These are phyloP conservation scores for Ceratocystis huliohia DNA, from an alignment of 2,329 filamentous ascomycete species.

Conservation along the genomic window DNA sequence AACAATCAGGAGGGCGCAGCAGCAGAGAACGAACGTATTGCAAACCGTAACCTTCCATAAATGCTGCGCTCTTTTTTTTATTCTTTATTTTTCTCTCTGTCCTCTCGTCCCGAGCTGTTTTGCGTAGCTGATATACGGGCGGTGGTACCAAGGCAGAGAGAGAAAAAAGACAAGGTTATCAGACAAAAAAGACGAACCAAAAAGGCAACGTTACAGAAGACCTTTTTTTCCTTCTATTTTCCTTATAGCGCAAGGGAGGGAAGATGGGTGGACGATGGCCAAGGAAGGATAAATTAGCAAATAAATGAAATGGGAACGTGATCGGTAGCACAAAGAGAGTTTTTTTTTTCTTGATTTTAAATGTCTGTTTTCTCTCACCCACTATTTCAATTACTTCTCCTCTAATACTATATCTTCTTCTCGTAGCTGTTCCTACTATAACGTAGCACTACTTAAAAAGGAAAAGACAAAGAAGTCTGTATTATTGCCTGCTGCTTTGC, in stretches of 20 bases:
- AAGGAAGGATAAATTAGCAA: too few relatives aligned
- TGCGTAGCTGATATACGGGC: background rate
- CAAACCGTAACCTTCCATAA: background rate
- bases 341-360: too few relatives aligned
- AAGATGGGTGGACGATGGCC: too few relatives aligned
- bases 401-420: background rate
- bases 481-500: background rate
- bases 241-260: background rate
- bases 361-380: too few relatives aligned
- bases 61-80: background rate
- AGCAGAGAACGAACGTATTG: too few relatives aligned
- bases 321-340: too few relatives aligned
- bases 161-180: constrained; percentile 3
- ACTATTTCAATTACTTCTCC: background rate
- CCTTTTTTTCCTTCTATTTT: background rate
- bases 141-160: background rate
- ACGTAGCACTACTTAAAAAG: background rate
- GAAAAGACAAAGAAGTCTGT: background rate
- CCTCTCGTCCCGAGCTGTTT: background rate
- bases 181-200: background rate
- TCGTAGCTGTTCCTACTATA: background rate
- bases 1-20: too few relatives aligned
- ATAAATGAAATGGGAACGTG: too few relatives aligned
- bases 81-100: background rate
- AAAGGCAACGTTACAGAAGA: background rate